These are phyloP conservation scores for Tylopilus balloui DNA, from an alignment of 768 basidiomycete species.

Conservation along the genomic window DNA sequence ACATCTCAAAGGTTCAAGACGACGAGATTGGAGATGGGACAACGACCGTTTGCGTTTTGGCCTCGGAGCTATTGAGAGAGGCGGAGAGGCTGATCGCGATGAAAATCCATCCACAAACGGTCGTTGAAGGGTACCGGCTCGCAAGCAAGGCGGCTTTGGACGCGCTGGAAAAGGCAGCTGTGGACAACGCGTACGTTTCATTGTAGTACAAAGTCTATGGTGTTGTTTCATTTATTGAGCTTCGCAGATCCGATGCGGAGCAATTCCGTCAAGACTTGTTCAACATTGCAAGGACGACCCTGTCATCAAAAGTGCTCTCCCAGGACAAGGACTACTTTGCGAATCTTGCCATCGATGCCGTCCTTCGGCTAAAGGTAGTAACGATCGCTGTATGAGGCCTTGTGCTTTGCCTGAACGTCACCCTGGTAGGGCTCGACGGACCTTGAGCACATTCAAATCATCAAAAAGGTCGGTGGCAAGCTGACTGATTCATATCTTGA, in stretches of 20 bases:
- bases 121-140: slow-evolving; percentile 94
- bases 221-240: neutral
- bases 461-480: slow-evolving; percentile 99
- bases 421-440: slow-evolving; percentile 82
- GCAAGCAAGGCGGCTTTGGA: slow-evolving; percentile 80
- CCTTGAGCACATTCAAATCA: slow-evolving; percentile 97
- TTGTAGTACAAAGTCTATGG: neutral
- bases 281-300: slow-evolving; percentile 94
- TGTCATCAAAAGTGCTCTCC: slow-evolving; percentile 92
- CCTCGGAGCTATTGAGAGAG: slow-evolving; percentile 87
- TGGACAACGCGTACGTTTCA: slow-evolving; percentile 74
- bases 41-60: slow-evolving; percentile 86
- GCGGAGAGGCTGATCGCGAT: slow-evolving; percentile 90
- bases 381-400: neutral
- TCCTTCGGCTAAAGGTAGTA: slow-evolving; percentile 78
- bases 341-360: slow-evolving; percentile 95
- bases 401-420: slow-evolving; percentile 1
- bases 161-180: slow-evolving; percentile 77
- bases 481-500: slow-evolving; percentile 97
- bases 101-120: slow-evolving; percentile 97
- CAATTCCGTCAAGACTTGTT: slow-evolving; percentile 87
- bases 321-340: slow-evolving; percentile 99
- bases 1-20: slow-evolving; percentile 99
- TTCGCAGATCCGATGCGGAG: slow-evolving; percentile 57
- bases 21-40: slow-evolving; percentile 98